Evolutionary conservation across 306 rosid genomes (phyloP).

Genomic region (Arachis stenosperma): DNA sequence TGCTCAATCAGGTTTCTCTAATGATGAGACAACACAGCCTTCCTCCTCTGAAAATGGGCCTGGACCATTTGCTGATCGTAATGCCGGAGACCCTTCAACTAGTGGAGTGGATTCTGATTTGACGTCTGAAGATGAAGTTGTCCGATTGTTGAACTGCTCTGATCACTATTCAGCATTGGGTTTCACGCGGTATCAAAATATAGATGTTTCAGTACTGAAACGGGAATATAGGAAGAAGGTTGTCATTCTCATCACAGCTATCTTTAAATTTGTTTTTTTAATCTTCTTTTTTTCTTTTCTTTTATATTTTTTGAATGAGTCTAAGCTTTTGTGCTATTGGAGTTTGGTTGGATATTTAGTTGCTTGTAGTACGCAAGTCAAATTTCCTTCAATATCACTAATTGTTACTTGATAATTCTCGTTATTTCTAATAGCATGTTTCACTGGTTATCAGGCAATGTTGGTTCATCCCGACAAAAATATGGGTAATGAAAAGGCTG

Average conservation of each 20-base stretch:
- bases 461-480: slow-evolving; percentile 99
- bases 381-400: slow-evolving; percentile 20
- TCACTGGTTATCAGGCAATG: slow-evolving; percentile 78
- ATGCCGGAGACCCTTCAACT: slow-evolving; percentile 83
- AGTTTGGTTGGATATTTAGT: slow-evolving; percentile 22
- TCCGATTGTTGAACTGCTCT: slow-evolving; percentile 85
- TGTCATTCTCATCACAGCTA: slow-evolving; percentile 32
- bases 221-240: slow-evolving; percentile 97
- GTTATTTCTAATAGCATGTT: slow-evolving; percentile 33
- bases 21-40: slow-evolving; percentile 62
- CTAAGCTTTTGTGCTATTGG: slow-evolving; percentile 34
- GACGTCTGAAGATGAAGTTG: slow-evolving; percentile 91
- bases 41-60: slow-evolving; percentile 70
- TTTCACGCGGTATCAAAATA: slow-evolving; percentile 64
- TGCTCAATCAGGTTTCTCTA: slow-evolving; percentile 68
- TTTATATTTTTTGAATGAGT: slow-evolving; percentile 8
- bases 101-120: slow-evolving; percentile 80
- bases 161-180: slow-evolving; percentile 93
- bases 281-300: not conserved
- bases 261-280: slow-evolving; percentile 1
- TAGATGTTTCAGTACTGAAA: slow-evolving; percentile 78
- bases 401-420: slow-evolving; percentile 36
- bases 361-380: slow-evolving; percentile 28
- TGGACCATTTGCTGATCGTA: slow-evolving; percentile 67
- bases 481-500: slow-evolving; percentile 98